phyloP scores from a whole-genome alignment of 2,329 filamentous ascomycete species.

The Aspergillus sp. region DNA sequence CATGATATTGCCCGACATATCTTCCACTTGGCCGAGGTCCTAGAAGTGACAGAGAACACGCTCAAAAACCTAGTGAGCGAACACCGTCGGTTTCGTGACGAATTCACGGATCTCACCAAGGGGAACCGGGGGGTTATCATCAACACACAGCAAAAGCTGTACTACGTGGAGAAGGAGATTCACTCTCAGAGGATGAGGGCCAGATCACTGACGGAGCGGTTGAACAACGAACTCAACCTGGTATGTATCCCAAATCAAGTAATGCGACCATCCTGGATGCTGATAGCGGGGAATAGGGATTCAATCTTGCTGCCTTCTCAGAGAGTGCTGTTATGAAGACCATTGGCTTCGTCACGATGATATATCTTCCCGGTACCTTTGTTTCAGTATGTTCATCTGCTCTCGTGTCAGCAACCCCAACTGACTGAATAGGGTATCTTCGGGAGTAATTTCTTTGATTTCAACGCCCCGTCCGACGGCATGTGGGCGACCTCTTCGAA shows the following conservation, averaged over 20 bases:
- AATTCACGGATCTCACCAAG: constrained; percentile 2
- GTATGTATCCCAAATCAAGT: constrained; percentile 11
- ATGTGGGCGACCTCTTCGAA: constrained; percentile 23
- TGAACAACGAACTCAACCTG: constrained; percentile 36
- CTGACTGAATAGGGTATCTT: constrained; percentile 26
- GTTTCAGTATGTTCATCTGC: constrained; percentile 19
- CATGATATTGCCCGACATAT: constrained; percentile 34
- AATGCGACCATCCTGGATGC: background rate
- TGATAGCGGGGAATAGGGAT: constrained; percentile 19
- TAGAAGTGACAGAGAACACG: constrained; percentile 31
- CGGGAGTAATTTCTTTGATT: constrained; percentile 36
- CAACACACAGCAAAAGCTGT: constrained; percentile 7
- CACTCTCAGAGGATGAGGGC: constrained; percentile 26
- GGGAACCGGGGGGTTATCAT: background rate
- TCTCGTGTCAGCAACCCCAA: background rate
- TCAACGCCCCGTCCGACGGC: constrained; percentile 16
- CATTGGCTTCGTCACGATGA: constrained; percentile 25
- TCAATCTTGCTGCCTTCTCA: constrained; percentile 28
- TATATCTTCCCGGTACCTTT: constrained; percentile 31
- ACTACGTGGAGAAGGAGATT: constrained; percentile 23
- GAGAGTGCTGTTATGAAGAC: constrained; percentile 33
- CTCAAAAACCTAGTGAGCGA: constrained; percentile 22
- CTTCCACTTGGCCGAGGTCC: constrained; percentile 31
- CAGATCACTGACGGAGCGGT: constrained; percentile 26
- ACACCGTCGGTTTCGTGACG: constrained; percentile 13